Base-by-base conservation (phyloP, 2,329 filamentous ascomycete species). In the Colletotrichum paranaense region DNA sequence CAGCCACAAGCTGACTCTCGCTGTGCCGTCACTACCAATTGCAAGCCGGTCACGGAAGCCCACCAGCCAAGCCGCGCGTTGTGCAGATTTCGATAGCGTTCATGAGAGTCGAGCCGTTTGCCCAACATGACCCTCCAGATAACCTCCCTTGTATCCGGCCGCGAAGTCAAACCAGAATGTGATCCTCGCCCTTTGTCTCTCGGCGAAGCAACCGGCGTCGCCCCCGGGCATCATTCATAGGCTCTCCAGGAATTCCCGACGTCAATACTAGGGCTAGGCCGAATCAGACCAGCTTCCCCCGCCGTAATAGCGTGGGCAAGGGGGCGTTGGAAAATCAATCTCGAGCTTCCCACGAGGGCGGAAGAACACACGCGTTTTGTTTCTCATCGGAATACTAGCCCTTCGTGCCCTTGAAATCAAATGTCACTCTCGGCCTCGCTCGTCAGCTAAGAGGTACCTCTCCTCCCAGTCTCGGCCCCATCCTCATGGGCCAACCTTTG, bases 261-360 rank as follows among this genome's bases (percentile, higher is more conserved):
- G 19, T 46, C 55, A 35, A n/a, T 57, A 28, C 6, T 35, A 16
- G n/a, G 38, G 56, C 71, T 73, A 72, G 49, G 56, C 62, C 68
- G 38, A 5, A 72, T 67, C 52, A 38, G 68, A 73, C 49, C 19
- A 72, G 59, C 57, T 60, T 53, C 62, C 67, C 62, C 67, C 53
- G 59, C 60, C 35, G 62, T 46, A 60, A 71, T 66, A 66, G 67
- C 42, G 52, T 35, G 49, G 58, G 66, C 49, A 46, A 14, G 24
- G 26, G 35, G 22, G 52, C 8, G 63, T 67, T 67, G 66, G 32
- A 53, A 63, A 65, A 28, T 28, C 38, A 53, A 49, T 30, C 58
- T 14, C 55, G 38, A 49, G 66, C 30, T 28, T 70, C n/a, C 53
- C 67, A 24, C 32, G 42, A 53, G 67, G 19, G 49, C 9, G 32